Evolutionary conservation across 345 rosid genomes (phyloP), one percentile per base, ranked within the genome.

Genomic region (Salix udensis): DNA sequence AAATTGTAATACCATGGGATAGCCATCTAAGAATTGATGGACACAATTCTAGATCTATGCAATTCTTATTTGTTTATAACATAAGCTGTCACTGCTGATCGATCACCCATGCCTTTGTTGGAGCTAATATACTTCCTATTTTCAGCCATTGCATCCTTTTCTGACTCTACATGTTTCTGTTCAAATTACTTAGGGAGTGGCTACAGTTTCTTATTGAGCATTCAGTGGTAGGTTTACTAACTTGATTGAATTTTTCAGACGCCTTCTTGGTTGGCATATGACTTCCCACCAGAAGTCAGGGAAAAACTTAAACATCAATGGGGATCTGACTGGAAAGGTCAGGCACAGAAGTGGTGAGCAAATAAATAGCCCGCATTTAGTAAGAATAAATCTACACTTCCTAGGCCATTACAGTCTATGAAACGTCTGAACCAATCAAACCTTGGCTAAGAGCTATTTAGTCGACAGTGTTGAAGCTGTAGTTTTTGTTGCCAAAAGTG

Each of bases 261-360:
- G 53, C 97, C 99, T 76, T 71, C 85, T 80, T 96, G 99, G 99
- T 71, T 93, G 78, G 82, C 98, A 0, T 96, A 96, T 55, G 97
- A 96, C 86, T 93, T 96, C 84, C 98, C 99, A 14, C 91, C 98
- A 31, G 84, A 89, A 58, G 97, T 90, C 21, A 84, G 99, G 76
- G 97, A 90, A 87, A 96, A 92, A 64, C 92, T 96, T 37, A 91
- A 87, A 77, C 78, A 67, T 65, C 89, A 84, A 65, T 93, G 98
- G 98, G 98, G 98, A 72, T 80, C 91, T 21, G 97, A 92, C 81
- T 96, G 97, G 97, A 92, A 93, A 81, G 99, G 99, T 70, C 98
- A 96, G 86, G 98, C 97, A 14, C 98, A 96, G 79, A 96, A 92
- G 83, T 96, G 99, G 99, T 92, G 52, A 71, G 97, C 75, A 23